Base-by-base conservation (phyloP, 2,329 filamentous ascomycete species). In the Nemania sp. region DNA sequence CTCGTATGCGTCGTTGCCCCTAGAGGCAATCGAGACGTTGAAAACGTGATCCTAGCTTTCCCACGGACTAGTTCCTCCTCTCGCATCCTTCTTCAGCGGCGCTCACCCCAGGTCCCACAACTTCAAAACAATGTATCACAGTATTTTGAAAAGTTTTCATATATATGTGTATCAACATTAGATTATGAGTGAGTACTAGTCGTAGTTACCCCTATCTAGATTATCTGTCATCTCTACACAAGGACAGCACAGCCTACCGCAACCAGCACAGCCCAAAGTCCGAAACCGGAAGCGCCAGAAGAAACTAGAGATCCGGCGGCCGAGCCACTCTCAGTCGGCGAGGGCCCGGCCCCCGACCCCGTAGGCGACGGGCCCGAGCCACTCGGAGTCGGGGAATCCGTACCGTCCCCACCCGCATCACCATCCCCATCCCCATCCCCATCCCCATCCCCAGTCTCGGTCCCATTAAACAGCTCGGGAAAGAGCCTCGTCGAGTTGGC, bases 401-500 rank as follows among this genome's bases (percentile, higher is more conserved):
- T 6, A 48, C 25, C 21, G 15, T 21, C 7, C 4, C 29, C 52
- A 37, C 32, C 13, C 5, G 34, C 52, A 29, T 18, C 13, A n/a
- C n/a, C n/a, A n/a, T n/a, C n/a, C n/a, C n/a, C n/a, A n/a, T n/a
- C n/a, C n/a, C n/a, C n/a, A n/a, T n/a, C n/a, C n/a, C n/a, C n/a
- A n/a, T n/a, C n/a, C n/a, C n/a, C n/a, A n/a, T n/a, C n/a, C n/a
- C n/a, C n/a, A n/a, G n/a, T n/a, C 2, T 29, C 62, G 4, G 54
- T 55, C 1, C 50, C 55, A 48, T 64, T 50, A 20, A 72, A 71
- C 18, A 71, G 9, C 37, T 68, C 69, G 2, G 70, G 70, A 55
- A 72, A 72, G 10, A 72, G 59, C 54, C 5, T 47, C 40, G 69
- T 71, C 46, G 70, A 78, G 10, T 72, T 69, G 2, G 61, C 49